Evolutionary conservation across 495 filamentous ascomycete species (phyloP).

Genomic region (Aspergillus taichungensis): DNA sequence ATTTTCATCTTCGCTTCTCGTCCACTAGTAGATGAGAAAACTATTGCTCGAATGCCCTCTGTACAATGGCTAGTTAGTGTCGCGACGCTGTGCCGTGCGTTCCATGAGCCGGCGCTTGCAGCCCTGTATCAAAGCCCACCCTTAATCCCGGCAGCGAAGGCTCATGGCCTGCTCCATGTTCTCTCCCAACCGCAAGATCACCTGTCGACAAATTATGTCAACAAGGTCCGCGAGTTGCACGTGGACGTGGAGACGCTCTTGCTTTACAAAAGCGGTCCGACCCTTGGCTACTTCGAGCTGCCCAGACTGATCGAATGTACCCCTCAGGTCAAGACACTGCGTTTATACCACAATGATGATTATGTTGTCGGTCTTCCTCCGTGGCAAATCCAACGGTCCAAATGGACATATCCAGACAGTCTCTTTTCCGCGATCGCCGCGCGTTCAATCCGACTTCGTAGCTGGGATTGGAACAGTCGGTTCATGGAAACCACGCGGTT

Average conservation of each 20-base stretch:
- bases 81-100: slow-evolving; percentile 53
- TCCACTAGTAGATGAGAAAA: slow-evolving; percentile 46
- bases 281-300: slow-evolving; percentile 40
- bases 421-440: slow-evolving; percentile 49
- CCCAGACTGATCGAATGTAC: slow-evolving; percentile 30
- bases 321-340: slow-evolving; percentile 33
- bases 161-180: slow-evolving; percentile 38
- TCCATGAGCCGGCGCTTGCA: slow-evolving; percentile 66
- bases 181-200: slow-evolving; percentile 33
- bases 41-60: slow-evolving; percentile 26
- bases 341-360: slow-evolving; percentile 34
- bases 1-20: slow-evolving; percentile 59
- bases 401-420: slow-evolving; percentile 53
- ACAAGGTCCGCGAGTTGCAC: slow-evolving; percentile 60
- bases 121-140: slow-evolving; percentile 65
- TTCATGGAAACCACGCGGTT: slow-evolving; percentile 43
- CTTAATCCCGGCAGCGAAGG: slow-evolving; percentile 41
- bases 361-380: slow-evolving; percentile 19
- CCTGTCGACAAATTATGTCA: slow-evolving; percentile 46
- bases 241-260: slow-evolving; percentile 50
- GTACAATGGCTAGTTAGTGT: slow-evolving; percentile 53
- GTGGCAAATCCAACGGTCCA: slow-evolving; percentile 24
- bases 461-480: slow-evolving; percentile 75
- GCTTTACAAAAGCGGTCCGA: slow-evolving; percentile 33
- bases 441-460: slow-evolving; percentile 42